Evolutionary conservation across 2,329 filamentous ascomycete genomes (phyloP).

Genomic region (Aspergillus ibericus): DNA sequence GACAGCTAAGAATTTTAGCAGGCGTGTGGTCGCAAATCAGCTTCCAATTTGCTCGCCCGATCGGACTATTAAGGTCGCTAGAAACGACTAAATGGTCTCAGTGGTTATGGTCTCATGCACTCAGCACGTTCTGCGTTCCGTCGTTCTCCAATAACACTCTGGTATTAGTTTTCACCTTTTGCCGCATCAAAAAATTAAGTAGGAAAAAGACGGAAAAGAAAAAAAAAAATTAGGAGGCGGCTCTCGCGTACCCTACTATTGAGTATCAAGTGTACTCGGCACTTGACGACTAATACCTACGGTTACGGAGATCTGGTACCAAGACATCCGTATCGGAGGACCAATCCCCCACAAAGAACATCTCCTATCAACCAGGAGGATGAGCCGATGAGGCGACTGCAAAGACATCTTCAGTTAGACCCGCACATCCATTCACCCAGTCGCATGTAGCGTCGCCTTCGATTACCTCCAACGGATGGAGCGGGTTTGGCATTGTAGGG

Average conservation of each 20-base stretch:
- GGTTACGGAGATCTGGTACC: background rate
- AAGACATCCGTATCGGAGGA: background rate
- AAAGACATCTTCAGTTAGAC: constrained; percentile 2
- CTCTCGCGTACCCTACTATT: constrained; percentile 4
- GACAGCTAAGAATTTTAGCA: constrained; percentile 22
- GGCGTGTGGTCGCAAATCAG: constrained; percentile 18
- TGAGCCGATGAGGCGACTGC: background rate
- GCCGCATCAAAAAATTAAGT: constrained; percentile 5
- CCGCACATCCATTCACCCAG: constrained; percentile 2
- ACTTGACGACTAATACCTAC: constrained; percentile 6
- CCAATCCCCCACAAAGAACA: background rate
- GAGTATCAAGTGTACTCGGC: constrained; percentile 2
- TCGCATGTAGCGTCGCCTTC: constrained; percentile 4
- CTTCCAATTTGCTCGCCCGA: constrained; percentile 15
- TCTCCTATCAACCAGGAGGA: background rate
- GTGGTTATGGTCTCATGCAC: constrained; percentile 12
- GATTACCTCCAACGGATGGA: constrained; percentile 4
- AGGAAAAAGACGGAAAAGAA: background rate
- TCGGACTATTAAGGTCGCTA: constrained; percentile 11
- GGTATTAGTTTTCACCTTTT: constrained; percentile 3
- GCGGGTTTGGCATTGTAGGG: constrained; percentile 7
- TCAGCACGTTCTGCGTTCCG: constrained; percentile 17
- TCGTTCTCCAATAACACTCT: background rate
- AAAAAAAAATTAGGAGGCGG: constrained; percentile 13
- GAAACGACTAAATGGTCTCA: constrained; percentile 9